Base-by-base conservation (phyloP, 345 rosid species). In the Lumnitzera littorea region DNA sequence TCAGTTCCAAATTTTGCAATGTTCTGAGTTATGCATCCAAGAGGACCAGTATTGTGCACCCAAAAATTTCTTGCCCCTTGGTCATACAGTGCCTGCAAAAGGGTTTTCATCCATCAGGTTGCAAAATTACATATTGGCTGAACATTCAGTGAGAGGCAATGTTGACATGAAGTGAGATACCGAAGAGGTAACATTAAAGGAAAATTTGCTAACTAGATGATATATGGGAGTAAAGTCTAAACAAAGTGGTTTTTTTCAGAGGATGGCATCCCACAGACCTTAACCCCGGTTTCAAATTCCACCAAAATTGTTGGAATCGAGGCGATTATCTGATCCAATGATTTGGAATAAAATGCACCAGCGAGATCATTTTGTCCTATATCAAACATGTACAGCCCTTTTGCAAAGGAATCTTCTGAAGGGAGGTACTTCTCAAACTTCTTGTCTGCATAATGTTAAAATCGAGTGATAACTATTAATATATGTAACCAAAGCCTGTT, bases 351-450 rank as follows among this genome's bases (percentile, higher is more conserved):
- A 61, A 94, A 94, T 53, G 91, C 85, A 68, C 99, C 97, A 55
- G 96, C 99, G 57, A 94, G 74, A 79, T 94, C 99, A 66, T 94
- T 94, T 79, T 94, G 97, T 46, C 99, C 97, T 13, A 94, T 88
- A 46, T 94, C 99, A 57, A 92, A 81, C 91, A 80, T 86, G 79
- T 92, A 87, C 13, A 92, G 79, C 25, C 83, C 96, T 77, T 80
- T 83, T 16, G 55, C 52, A 61, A 86, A 91, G 56, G 69, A 88
- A 62, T 82, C 92, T 74, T 76, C 62, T 14, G 80, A 67, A 63
- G 99, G 97, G 43, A 94, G 65, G 76, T 73, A 90, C 76, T 65
- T 84, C 0, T 60, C 74, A 61, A 70, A 61, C 67, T 63, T 83
- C 70, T 70, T 86, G 50, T 84, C 99, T 88, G 56, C 43, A 41